Evolutionary conservation across 345 rosid species (phyloP).

Genomic region (Salix udensis): DNA sequence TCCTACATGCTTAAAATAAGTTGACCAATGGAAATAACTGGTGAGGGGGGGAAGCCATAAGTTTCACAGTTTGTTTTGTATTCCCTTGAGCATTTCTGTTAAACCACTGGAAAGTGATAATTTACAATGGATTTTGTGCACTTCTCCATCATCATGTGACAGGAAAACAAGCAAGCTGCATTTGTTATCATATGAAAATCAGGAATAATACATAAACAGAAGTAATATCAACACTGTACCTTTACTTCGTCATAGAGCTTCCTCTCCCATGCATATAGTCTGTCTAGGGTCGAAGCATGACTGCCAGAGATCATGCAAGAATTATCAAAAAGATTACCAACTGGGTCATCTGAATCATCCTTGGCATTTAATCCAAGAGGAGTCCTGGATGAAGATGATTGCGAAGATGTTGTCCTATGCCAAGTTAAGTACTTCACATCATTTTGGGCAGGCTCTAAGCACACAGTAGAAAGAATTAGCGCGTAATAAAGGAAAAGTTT

Average conservation of each 20-base stretch:
- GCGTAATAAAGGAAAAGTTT: neutral
- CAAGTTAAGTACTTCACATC: conserved; percentile 69
- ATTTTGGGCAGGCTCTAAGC: conserved; percentile 66
- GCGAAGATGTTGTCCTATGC: conserved; percentile 86
- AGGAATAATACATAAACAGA: neutral
- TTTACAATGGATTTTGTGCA: neutral
- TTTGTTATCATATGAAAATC: neutral
- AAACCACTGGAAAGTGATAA: neutral
- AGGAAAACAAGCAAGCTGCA: neutral
- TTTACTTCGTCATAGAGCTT: conserved; percentile 97
- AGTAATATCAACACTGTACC: conserved; percentile 30
- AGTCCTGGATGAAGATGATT: conserved; percentile 73
- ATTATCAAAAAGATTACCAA: conserved; percentile 55
- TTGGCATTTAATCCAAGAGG: conserved; percentile 52
- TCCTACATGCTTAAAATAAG: too few species aligned
- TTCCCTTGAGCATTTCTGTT: too few species aligned
- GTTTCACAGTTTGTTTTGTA: too few species aligned
- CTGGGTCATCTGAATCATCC: conserved; percentile 61
- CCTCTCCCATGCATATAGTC: conserved; percentile 95
- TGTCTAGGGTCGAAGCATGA: conserved; percentile 90
- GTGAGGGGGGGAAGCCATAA: too few species aligned
- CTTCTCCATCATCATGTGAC: neutral
- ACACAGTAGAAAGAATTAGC: conserved; percentile 28
- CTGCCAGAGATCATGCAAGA: conserved; percentile 87
- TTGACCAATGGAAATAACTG: too few species aligned